A percentile compares a stretch with the other conserved stretches of the same genome.
These are phyloP conservation scores for Rhododendron molle DNA, from an alignment of 148 eudicot genomes.

Conservation along the genomic window DNA sequence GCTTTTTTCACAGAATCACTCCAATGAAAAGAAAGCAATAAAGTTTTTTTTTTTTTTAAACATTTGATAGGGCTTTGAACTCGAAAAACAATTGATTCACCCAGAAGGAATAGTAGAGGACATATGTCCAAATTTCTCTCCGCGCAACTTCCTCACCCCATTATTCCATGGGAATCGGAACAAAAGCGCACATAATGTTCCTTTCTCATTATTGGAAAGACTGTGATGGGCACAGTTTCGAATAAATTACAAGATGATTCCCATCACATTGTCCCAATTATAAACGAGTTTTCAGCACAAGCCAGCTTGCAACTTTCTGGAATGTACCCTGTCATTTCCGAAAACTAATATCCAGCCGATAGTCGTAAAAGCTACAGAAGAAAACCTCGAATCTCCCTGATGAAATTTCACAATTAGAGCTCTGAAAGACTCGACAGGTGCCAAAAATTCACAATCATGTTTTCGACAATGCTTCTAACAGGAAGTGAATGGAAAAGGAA, in stretches of 20 bases:
- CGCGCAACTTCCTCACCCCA: background rate
- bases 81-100: background rate
- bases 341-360: background rate
- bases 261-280: background rate
- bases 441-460: background rate
- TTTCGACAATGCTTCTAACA: background rate
- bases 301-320: constrained; percentile 3
- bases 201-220: background rate
- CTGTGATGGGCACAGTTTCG: background rate
- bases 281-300: background rate
- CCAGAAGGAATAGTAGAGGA: background rate
- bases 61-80: background rate
- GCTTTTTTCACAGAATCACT: background rate
- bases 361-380: background rate
- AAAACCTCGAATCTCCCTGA: background rate
- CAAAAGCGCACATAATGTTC: background rate
- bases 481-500: background rate
- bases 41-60: background rate
- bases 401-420: background rate
- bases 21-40: background rate
- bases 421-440: background rate
- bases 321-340: background rate
- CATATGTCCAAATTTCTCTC: background rate
- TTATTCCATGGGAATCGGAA: background rate
- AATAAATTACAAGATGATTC: background rate